Evolutionary conservation across 768 basidiomycete species (phyloP).

Genomic region (Suillus tomentosus): DNA sequence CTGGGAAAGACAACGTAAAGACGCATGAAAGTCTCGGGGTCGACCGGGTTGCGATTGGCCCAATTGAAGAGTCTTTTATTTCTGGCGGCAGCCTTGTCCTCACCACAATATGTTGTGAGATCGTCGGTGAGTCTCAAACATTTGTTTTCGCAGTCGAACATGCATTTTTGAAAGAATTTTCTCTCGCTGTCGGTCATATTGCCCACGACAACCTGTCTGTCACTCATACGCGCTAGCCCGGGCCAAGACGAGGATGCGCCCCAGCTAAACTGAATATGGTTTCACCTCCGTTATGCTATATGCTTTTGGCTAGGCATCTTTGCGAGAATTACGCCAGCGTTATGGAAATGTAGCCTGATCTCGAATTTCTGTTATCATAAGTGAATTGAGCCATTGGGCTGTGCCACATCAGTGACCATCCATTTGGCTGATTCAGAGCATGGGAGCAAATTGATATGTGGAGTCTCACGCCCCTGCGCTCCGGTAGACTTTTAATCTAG

Average conservation of each 20-base stretch:
- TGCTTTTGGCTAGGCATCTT: not conserved
- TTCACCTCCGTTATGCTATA: not conserved
- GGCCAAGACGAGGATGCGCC: not conserved
- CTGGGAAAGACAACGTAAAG: constrained; percentile 4
- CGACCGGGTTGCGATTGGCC: constrained; percentile 6
- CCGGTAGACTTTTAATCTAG: constrained; percentile 23
- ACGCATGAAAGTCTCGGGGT: not conserved
- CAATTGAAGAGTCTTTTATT: constrained; percentile 10
- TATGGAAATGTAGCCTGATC: not conserved
- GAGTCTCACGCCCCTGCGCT: constrained; percentile 24
- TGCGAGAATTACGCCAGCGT: constrained; percentile 1
- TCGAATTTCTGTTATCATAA: constrained; percentile 2
- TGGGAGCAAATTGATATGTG: constrained; percentile 17
- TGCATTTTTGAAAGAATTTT: constrained; percentile 16
- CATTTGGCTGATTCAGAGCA: constrained; percentile 13
- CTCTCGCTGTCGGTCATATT: constrained; percentile 17
- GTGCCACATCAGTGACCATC: not conserved
- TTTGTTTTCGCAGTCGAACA: constrained; percentile 13
- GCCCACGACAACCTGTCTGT: constrained; percentile 12
- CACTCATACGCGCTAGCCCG: not conserved
- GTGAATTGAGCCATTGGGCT: constrained; percentile 6
- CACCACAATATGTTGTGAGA: constrained; percentile 11
- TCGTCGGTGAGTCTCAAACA: constrained; percentile 12
- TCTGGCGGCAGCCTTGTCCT: constrained; percentile 11
- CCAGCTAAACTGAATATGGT: not conserved